phyloP scores from a whole-genome alignment of 306 rosid genomes.

The Elaeagnus macrophylla region DNA sequence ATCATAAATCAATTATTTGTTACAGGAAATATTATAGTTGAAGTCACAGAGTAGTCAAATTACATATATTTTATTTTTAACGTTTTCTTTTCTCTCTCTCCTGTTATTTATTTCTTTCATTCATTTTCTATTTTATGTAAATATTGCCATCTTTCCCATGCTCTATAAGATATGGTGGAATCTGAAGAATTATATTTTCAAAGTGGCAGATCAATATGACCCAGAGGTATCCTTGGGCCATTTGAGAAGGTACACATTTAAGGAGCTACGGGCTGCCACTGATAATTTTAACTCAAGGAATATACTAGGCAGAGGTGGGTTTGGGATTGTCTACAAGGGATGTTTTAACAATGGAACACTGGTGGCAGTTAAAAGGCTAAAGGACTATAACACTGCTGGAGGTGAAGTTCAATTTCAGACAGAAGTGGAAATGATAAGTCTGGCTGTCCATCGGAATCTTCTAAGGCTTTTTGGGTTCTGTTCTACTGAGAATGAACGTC shows the following conservation, averaged over 20 bases:
- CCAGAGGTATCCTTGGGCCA: slow-evolving; percentile 95
- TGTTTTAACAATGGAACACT: slow-evolving; percentile 67
- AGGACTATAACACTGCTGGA: slow-evolving; percentile 82
- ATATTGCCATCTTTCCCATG: neutral
- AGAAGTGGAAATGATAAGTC: slow-evolving; percentile 94
- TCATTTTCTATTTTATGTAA: neutral
- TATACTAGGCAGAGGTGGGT: slow-evolving; percentile 93
- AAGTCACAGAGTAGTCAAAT: no score
- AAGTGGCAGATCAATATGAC: slow-evolving; percentile 79
- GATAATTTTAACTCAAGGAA: slow-evolving; percentile 94
- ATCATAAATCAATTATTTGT: no score
- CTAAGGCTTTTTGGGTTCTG: slow-evolving; percentile 87
- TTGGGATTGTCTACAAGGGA: slow-evolving; percentile 95
- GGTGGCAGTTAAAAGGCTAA: slow-evolving; percentile 89
- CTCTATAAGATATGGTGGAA: slow-evolving; percentile 5
- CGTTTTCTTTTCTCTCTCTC: no score
- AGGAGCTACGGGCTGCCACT: slow-evolving; percentile 94
- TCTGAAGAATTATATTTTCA: slow-evolving; percentile 13
- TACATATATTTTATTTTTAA: no score
- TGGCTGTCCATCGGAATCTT: slow-evolving; percentile 93
- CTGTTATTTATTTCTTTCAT: no score
- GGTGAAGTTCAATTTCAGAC: slow-evolving; percentile 99
- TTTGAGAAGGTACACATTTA: slow-evolving; percentile 76
- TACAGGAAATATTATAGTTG: no score
- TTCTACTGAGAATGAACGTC: slow-evolving; percentile 85